Conservation (phyloP, 495 filamentous ascomycete genomes). For the Chaetomium tenue region DNA sequence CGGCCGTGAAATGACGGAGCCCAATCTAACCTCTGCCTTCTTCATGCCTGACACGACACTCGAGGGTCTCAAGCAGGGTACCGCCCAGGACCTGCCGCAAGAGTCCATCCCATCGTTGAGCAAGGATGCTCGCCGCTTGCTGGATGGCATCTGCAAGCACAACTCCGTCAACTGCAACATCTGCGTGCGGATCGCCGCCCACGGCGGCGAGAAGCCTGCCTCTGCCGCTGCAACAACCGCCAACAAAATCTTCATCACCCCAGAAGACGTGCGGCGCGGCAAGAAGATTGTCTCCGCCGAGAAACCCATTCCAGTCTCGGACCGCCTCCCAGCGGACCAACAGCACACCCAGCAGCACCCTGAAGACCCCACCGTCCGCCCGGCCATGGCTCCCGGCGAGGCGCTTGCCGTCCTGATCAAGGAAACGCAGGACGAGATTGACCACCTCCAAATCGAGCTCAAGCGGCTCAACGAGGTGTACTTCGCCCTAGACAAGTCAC, state of each 20-base stretch:
- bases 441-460: slow-evolving; percentile 71
- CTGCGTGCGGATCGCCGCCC: slow-evolving; percentile 59
- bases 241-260: slow-evolving; percentile 27
- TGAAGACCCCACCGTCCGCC: slow-evolving; percentile 67
- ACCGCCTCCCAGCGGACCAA: slow-evolving; percentile 43
- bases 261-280: slow-evolving; percentile 32
- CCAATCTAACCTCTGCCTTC: slow-evolving; percentile 81
- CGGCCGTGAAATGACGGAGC: slow-evolving; percentile 36
- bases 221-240: slow-evolving; percentile 8
- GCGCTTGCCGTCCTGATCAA: slow-evolving; percentile 81
- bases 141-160: slow-evolving; percentile 61
- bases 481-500: slow-evolving; percentile 64
- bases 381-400: slow-evolving; percentile 67
- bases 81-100: slow-evolving; percentile 6
- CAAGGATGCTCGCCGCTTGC: slow-evolving; percentile 54
- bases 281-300: slow-evolving; percentile 61
- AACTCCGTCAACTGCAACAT: slow-evolving; percentile 70
- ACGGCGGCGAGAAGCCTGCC: slow-evolving; percentile 33
- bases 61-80: slow-evolving; percentile 34
- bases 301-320: slow-evolving; percentile 69
- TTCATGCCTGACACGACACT: slow-evolving; percentile 52
- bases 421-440: slow-evolving; percentile 75
- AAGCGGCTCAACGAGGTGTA: slow-evolving; percentile 58
- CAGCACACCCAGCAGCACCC: slow-evolving; percentile 45
- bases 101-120: slow-evolving; percentile 42